Conservation (phyloP, 306 rosid species). For the Potentilla sterilis region DNA sequence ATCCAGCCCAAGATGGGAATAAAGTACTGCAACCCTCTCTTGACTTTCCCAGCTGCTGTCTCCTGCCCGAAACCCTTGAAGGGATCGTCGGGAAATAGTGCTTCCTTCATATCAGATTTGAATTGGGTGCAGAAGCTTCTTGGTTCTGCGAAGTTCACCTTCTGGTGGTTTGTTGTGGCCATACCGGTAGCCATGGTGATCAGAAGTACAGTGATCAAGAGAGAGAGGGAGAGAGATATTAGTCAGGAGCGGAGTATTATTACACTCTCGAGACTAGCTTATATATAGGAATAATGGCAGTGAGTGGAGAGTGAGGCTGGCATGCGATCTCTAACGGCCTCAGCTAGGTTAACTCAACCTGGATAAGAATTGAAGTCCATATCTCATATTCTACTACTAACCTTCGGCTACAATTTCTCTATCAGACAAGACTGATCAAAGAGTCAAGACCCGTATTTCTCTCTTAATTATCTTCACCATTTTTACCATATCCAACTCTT, state of each 20-base stretch:
- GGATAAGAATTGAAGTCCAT: background rate
- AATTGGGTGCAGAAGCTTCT: conserved; percentile 36
- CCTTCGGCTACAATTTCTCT: too few relatives aligned
- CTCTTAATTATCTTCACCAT: too few relatives aligned
- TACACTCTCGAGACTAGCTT: too few relatives aligned
- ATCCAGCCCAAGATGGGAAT: conserved; percentile 73
- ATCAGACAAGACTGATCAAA: too few relatives aligned
- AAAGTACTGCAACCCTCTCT: conserved; percentile 50
- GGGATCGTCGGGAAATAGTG: conserved; percentile 67
- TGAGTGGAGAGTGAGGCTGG: background rate
- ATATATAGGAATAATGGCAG: background rate
- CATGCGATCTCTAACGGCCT: background rate
- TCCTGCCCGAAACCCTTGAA: conserved; percentile 44
- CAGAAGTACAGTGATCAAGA: background rate
- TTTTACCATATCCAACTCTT: too few relatives aligned
- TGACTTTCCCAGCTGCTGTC: background rate
- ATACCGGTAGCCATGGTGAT: background rate
- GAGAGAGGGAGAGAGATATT: background rate
- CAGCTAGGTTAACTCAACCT: background rate
- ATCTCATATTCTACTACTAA: too few relatives aligned
- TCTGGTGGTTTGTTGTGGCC: conserved; percentile 5
- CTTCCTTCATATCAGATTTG: conserved; percentile 50
- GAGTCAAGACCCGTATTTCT: too few relatives aligned
- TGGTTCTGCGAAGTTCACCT: conserved; percentile 46
- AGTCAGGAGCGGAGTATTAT: background rate